phyloP scores from a whole-genome alignment of 2,329 filamentous ascomycete genomes.

The Gremmenia infestans region DNA sequence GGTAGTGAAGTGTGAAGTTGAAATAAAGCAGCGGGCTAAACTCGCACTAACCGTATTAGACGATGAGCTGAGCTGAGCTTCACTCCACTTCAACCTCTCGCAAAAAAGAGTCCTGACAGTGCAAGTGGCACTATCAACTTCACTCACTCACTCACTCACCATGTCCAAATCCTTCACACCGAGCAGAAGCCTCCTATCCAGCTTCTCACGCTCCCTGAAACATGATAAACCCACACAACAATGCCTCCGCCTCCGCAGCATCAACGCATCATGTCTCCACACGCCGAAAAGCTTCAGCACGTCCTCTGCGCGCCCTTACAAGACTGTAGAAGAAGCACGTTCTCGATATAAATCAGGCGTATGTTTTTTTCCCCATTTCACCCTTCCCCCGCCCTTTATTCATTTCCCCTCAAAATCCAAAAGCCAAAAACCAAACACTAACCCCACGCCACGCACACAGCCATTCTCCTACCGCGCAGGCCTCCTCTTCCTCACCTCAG shows the following conservation, averaged over 20 bases:
- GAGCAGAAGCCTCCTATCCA: background rate
- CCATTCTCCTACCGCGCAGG: conserved; percentile 94
- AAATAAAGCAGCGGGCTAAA: background rate
- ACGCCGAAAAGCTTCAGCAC: conserved; percentile 16
- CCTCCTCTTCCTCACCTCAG: conserved; percentile 75
- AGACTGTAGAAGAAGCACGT: conserved; percentile 30
- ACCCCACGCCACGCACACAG: conserved; percentile 36
- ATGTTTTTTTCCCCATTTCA: conserved; percentile 10
- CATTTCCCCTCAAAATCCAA: too few species aligned
- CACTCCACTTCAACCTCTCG: background rate
- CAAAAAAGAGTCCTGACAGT: background rate
- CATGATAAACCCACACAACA: background rate
- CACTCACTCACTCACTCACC: background rate
- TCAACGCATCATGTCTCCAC: conserved; percentile 3
- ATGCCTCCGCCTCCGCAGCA: background rate
- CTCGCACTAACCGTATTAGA: background rate
- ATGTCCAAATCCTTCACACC: background rate
- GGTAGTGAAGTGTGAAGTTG: background rate
- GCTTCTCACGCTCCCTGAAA: background rate
- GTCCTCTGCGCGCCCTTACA: conserved; percentile 19
- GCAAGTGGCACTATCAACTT: background rate
- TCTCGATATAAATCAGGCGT: conserved; percentile 29
- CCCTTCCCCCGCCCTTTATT: background rate
- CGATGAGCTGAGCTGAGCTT: background rate
- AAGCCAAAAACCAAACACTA: background rate